Base-by-base conservation (phyloP, 1,139 yeast species). In the Spathaspora sp. region DNA sequence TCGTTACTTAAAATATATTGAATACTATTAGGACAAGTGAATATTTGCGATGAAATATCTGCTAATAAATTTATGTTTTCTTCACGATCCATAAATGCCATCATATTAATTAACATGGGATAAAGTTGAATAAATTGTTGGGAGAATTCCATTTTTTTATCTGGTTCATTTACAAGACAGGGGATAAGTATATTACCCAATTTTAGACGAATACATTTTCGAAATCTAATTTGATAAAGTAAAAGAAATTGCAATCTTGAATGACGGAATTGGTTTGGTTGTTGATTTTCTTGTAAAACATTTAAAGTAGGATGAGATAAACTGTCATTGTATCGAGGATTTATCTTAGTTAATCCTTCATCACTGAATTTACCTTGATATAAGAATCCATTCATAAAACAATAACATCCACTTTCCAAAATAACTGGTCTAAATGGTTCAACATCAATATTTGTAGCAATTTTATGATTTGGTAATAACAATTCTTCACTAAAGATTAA, bases 1-100 rank as follows among this genome's bases (percentile, higher is more conserved):
- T 70, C 68, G 1, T 65, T 52, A 3, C 67, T 58, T 36, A 82
- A 63, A 8, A 80, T 65, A 38, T 57, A 60, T 43, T 68, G 63
- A 1, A 82, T 76, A 31, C 82, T 78, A 7, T 78, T 74, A 1
- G 88, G 88, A 53, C 88, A 82, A 0, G 87, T 81, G 59, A 82
- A 81, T 15, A 85, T 64, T 55, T 86, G 95, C 2, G 80, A 71
- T 7, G 84, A 67, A 36, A 84, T 74, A 42, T 84, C 84, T 29
- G 70, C 62, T 42, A 84, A 52, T 4, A 80, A 67, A 40, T 80
- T 80, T 36, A 82, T 62, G 49, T 76, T 80, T 50, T 86, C 87
- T 59, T 86, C 93, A 48, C 91, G 69, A 57, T 86, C 95, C 25
- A 76, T 61, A 16, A 64, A 59, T 4, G 82, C 78, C 48, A 74